phyloP scores from a whole-genome alignment of 1,139 yeast genomes.

The Geotrichum carabidarum region DNA sequence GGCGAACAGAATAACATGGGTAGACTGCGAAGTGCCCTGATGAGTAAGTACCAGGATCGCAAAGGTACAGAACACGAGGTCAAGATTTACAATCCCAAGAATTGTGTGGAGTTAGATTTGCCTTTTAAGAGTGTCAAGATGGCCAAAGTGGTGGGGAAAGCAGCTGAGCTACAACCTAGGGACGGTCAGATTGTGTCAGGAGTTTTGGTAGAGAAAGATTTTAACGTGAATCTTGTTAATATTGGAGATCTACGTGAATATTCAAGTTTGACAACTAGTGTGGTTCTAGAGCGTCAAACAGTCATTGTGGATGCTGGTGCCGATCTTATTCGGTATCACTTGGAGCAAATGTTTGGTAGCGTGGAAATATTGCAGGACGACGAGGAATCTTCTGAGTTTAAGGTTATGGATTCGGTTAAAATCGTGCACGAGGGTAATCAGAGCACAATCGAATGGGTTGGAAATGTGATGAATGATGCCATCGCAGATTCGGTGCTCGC shows the following conservation, averaged over 20 bases:
- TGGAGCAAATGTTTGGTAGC: constrained; percentile 92
- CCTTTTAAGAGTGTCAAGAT: constrained; percentile 78
- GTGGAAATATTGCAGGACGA: constrained; percentile 61
- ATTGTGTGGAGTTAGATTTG: constrained; percentile 73
- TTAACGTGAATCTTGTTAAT: constrained; percentile 75
- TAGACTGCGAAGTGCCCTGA: constrained; percentile 82
- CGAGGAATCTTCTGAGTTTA: constrained; percentile 40
- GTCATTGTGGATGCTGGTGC: constrained; percentile 75
- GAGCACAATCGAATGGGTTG: constrained; percentile 77
- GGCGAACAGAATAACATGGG: constrained; percentile 99
- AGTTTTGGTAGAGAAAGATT: constrained; percentile 84
- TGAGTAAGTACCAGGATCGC: constrained; percentile 76
- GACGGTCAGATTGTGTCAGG: constrained; percentile 63
- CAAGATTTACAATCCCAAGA: constrained; percentile 87
- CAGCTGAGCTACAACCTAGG: constrained; percentile 24
- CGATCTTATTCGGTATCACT: constrained; percentile 78
- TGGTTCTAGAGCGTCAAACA: constrained; percentile 75
- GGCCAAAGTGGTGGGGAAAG: constrained; percentile 60
- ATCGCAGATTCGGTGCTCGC: constrained; percentile 93
- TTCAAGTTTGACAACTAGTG: constrained; percentile 79
- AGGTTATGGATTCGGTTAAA: constrained; percentile 47
- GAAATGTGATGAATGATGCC: constrained; percentile 84
- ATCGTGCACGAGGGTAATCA: constrained; percentile 31
- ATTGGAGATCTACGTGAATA: constrained; percentile 84
- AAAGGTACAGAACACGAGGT: constrained; percentile 88